Conservation (phyloP, 768 basidiomycete genomes). For the Scleroderma citrinum region DNA sequence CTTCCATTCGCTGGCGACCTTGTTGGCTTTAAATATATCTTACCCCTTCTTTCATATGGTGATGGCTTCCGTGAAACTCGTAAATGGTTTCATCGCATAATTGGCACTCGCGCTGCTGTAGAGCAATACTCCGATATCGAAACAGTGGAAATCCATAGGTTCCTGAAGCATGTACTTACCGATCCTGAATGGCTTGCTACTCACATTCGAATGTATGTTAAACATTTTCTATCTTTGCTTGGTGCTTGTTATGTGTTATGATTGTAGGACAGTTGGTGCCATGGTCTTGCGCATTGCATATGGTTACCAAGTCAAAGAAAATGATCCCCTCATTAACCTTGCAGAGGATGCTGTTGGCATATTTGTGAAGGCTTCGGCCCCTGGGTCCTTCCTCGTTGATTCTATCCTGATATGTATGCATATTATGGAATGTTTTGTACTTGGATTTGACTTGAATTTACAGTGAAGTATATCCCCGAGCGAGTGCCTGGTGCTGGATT, state of each 20-base stretch:
- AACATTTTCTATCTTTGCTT: neutral
- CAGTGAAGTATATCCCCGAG: slow-evolving; percentile 17
- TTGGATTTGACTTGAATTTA: neutral
- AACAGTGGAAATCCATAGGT: neutral
- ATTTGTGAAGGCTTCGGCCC: slow-evolving; percentile 4
- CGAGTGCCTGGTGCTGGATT: slow-evolving; percentile 29
- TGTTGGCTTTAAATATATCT: slow-evolving; percentile 12
- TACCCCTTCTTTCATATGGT: slow-evolving; percentile 1
- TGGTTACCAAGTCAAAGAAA: slow-evolving; percentile 30
- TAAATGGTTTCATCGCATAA: neutral
- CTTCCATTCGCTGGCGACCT: slow-evolving; percentile 3
- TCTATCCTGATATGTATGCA: slow-evolving; percentile 7
- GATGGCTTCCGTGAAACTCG: slow-evolving; percentile 1
- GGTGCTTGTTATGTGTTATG: neutral
- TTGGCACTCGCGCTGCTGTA: slow-evolving; percentile 2
- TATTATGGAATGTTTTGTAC: neutral
- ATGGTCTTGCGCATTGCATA: slow-evolving; percentile 32
- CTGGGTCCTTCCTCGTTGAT: slow-evolving; percentile 6
- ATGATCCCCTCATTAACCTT: slow-evolving; percentile 20
- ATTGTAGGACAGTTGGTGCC: slow-evolving; percentile 6
- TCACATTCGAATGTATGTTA: slow-evolving; percentile 1
- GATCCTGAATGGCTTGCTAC: neutral
- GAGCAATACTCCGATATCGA: neutral
- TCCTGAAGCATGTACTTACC: slow-evolving; percentile 2
- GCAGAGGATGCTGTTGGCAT: neutral